phyloP scores from a whole-genome alignment of 169 alveolate species.

The Eimeria necatrix region DNA sequence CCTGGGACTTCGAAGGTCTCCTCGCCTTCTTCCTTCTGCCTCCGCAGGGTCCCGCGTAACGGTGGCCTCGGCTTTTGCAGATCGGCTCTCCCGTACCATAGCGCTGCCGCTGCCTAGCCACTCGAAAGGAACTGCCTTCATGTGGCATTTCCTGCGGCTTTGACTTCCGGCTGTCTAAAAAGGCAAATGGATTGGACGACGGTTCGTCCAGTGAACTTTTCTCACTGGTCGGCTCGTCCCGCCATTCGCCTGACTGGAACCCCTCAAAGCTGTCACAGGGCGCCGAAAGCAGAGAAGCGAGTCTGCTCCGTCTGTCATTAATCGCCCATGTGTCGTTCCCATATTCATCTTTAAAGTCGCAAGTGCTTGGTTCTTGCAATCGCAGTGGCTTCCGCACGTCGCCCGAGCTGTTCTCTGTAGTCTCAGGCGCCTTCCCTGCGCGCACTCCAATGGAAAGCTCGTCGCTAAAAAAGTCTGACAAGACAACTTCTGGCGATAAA shows the following conservation, averaged over 20 bases:
- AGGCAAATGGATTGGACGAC: not conserved
- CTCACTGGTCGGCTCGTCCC: not conserved
- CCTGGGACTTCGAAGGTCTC: slow-evolving; percentile 8
- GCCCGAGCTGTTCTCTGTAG: not conserved
- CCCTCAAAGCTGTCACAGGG: slow-evolving; percentile 69
- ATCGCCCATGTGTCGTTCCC: slow-evolving; percentile 5
- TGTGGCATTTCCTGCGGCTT: not conserved
- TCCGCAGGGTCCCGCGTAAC: not conserved
- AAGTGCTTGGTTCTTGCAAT: not conserved
- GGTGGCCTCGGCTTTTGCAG: not conserved
- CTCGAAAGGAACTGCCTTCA: not conserved
- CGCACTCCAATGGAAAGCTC: not conserved
- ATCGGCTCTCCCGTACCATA: not conserved
- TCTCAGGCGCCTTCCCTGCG: not conserved
- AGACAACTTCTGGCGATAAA: not conserved
- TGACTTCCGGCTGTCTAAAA: not conserved
- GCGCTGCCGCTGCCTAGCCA: not conserved
- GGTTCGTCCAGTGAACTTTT: not conserved
- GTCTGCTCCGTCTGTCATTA: slow-evolving; percentile 29
- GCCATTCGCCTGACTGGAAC: not conserved
- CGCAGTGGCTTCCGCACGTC: not conserved
- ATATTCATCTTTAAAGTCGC: not conserved
- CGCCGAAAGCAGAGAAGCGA: slow-evolving; percentile 7
- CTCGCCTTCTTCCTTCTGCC: not conserved
- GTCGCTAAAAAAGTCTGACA: not conserved